Conservation (phyloP, 306 rosid species). For the Prinsepia uniflora region DNA sequence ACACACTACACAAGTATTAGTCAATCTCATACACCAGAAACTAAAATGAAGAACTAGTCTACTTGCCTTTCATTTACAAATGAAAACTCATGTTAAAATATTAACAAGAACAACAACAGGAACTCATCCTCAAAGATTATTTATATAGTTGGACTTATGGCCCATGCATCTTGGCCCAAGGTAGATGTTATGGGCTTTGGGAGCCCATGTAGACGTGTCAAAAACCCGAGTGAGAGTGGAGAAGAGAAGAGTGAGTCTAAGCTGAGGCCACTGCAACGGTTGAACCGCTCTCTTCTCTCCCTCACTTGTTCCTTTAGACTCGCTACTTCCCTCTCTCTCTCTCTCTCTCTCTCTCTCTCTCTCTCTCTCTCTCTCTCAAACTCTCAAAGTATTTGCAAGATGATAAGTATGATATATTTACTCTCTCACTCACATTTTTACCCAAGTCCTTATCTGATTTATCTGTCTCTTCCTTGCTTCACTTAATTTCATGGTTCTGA, state of each 20-base stretch:
- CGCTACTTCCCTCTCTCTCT: slow-evolving; percentile 42
- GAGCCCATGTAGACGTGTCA: not conserved
- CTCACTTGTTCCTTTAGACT: slow-evolving; percentile 53
- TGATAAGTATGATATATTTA: slow-evolving; percentile 5
- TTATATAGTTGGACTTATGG: no score
- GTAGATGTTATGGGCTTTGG: not conserved
- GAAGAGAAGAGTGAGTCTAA: not conserved
- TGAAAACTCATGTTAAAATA: no score
- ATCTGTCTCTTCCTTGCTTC: not conserved
- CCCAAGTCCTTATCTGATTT: not conserved
- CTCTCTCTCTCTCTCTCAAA: slow-evolving; percentile 2
- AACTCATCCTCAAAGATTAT: no score
- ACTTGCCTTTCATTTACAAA: no score
- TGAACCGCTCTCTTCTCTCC: slow-evolving; percentile 17
- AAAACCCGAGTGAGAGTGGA: not conserved
- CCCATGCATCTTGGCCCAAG: not conserved
- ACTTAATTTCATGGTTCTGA: not conserved
- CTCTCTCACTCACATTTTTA: slow-evolving; percentile 8
- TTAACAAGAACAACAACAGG: no score
- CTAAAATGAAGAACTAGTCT: no score
- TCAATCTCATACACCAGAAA: no score
- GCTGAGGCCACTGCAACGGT: slow-evolving; percentile 7
- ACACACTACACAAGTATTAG: no score
- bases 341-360: slow-evolving; percentile 5
- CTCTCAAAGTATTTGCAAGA: not conserved